These are phyloP conservation scores for Cicer arietinum DNA, from an alignment of 306 rosid genomes.

Conservation along the genomic window DNA sequence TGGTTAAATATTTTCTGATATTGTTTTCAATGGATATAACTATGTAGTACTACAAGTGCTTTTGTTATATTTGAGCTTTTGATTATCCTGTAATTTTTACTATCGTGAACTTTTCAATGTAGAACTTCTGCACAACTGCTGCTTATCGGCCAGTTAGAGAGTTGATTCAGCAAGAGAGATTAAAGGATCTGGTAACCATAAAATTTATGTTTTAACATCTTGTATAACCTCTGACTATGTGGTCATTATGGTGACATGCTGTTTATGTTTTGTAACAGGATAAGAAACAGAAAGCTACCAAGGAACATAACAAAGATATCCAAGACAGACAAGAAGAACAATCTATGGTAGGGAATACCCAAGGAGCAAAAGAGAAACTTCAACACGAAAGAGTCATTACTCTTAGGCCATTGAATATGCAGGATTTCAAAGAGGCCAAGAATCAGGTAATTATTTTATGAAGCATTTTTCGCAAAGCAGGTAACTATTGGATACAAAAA, in stretches of 20 bases:
- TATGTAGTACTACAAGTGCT: neutral
- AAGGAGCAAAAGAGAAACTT: constrained; percentile 40
- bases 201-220: neutral
- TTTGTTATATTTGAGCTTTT: constrained; percentile 20
- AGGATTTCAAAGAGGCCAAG: constrained; percentile 84
- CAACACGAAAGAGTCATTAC: constrained; percentile 66
- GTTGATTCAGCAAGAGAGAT: constrained; percentile 81
- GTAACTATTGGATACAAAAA: neutral
- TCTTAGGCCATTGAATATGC: constrained; percentile 84
- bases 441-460: constrained; percentile 58
- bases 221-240: constrained; percentile 7
- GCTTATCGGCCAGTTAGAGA: constrained; percentile 94
- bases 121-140: constrained; percentile 93
- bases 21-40: neutral
- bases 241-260: constrained; percentile 10
- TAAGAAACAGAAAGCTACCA: constrained; percentile 61
- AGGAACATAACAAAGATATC: constrained; percentile 38
- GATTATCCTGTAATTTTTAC: constrained; percentile 15
- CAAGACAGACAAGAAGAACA: constrained; percentile 20
- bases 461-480: neutral
- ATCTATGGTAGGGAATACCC: constrained; percentile 17
- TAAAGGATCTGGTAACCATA: constrained; percentile 65
- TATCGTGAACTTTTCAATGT: constrained; percentile 35
- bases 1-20: neutral
- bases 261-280: constrained; percentile 49